Conservation (phyloP, 1,284 basidiomycete species). For the Irpex sp. region DNA sequence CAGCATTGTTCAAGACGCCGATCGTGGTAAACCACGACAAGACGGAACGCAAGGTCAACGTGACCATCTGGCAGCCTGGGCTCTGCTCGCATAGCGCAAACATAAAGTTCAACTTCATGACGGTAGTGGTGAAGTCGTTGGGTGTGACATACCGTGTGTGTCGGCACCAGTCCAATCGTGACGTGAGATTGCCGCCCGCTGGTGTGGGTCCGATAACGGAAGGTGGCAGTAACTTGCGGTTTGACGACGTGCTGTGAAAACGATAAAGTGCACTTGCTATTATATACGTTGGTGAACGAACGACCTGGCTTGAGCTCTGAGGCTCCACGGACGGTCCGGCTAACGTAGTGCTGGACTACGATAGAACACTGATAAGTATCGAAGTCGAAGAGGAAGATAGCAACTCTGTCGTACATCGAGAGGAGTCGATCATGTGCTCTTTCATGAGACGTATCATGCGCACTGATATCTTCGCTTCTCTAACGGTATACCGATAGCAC, state of each 20-base stretch:
- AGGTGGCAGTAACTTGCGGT: no score
- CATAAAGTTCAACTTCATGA: background rate
- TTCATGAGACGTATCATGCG: background rate
- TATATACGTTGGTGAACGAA: background rate
- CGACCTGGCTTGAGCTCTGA: no score
- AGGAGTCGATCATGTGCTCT: background rate
- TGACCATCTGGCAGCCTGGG: constrained; percentile 2
- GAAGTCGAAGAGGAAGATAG: background rate
- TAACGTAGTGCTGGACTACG: background rate
- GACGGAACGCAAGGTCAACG: background rate
- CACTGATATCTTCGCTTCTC: background rate
- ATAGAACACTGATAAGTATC: background rate
- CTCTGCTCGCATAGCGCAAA: background rate
- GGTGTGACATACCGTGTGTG: background rate
- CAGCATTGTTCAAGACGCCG: background rate
- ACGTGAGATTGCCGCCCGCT: background rate
- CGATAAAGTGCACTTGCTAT: background rate
- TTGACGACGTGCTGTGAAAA: background rate
- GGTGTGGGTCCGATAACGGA: background rate
- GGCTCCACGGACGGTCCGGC: no score
- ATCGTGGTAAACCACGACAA: background rate
- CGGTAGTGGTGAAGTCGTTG: background rate
- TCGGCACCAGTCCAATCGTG: background rate
- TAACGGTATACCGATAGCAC: background rate
- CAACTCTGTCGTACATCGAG: background rate